Evolutionary conservation across 208 protist genomes (phyloP).

Genomic region (Acanthamoeba quina): DNA sequence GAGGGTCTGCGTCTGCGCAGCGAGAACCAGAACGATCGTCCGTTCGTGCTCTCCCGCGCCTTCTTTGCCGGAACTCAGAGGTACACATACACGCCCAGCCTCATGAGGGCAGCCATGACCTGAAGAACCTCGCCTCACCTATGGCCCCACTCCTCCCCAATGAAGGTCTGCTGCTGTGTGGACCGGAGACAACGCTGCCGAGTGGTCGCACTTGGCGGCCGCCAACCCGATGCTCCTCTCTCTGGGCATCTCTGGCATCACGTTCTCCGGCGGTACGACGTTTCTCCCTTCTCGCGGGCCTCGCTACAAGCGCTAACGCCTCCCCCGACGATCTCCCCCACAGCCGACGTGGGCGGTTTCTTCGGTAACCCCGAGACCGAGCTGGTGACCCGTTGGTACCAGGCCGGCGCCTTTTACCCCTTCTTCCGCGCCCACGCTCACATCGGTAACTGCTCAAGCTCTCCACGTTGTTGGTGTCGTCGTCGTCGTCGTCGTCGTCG

Average conservation of each 20-base stretch:
- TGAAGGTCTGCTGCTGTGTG: conserved; percentile 91
- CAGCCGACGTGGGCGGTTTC: conserved; percentile 98
- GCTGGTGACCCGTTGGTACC: conserved; percentile 98
- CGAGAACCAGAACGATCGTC: conserved; percentile 89
- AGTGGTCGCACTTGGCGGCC: conserved; percentile 96
- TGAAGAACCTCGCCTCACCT: too few relatives aligned
- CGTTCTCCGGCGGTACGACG: conserved; percentile 92
- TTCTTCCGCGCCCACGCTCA: conserved; percentile 98
- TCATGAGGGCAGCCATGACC: too few relatives aligned
- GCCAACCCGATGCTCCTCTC: conserved; percentile 97
- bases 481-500: too few relatives aligned
- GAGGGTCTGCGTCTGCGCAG: conserved; percentile 92
- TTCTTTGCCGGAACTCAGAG: conserved; percentile 98
- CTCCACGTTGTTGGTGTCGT: too few relatives aligned
- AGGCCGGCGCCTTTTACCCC: conserved; percentile 96
- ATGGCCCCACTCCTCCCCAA: background rate
- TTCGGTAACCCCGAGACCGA: conserved; percentile 97
- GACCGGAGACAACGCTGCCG: conserved; percentile 98
- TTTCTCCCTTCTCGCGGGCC: too few relatives aligned
- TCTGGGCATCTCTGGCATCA: conserved; percentile 95
- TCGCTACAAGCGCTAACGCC: too few relatives aligned
- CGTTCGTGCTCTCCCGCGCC: conserved; percentile 98
- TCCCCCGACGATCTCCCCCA: too few relatives aligned
- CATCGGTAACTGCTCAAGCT: conserved; percentile 78
- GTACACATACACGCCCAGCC: conserved; percentile 90